Base-by-base conservation (phyloP, 2,329 filamentous ascomycete genomes). In the Colletotrichum lupini region DNA sequence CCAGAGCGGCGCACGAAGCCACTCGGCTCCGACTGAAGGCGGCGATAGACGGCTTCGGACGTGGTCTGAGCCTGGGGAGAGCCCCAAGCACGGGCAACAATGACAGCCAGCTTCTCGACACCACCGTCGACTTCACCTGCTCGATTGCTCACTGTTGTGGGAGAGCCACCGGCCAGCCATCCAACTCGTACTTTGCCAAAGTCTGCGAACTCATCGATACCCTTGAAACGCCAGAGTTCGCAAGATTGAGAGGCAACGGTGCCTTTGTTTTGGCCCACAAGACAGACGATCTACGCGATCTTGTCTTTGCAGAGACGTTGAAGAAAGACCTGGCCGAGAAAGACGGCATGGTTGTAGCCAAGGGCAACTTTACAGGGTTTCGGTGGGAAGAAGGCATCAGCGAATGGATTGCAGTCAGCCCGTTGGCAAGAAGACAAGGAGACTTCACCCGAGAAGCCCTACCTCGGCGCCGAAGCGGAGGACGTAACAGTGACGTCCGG, bases 191-290 rank as follows among this genome's bases (percentile, higher is more conserved):
- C 67, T 79, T 87, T 32, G 76, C 80, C 7, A 79, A 81, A 42
- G 78, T 89, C 22, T 87, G 83, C 75, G 76, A 78, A n/a, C 81
- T 78, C 22, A 76, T 90, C 8, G 78, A 82, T n/a, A 67, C 61
- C 5, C 75, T 87, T 16, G 75, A 75, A 2, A 74, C 85, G 5
- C 77, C 80, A 4, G 74, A 74, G 11, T 79, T 85, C 6, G 75
- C 78, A 35, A 82, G 80, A 24, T 78, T 90, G 42, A 82, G 82
- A 35, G 79, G 81, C 3, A 87, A 89, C 35, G 83, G 84, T 1
- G 88, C 88, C 0, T 89, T 90, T 75, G 77, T 85, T 35, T 79
- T 90, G 32, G 88, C 88, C 1, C 86, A 88, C 71, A 83, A 85
- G 66, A 90, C 87, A 16, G 86, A 85, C 67, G 86, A 89, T 75